Base-by-base conservation (phyloP, 225 moss, liverwort and hornwort genomes). In the Antitrichia curtipendula region DNA sequence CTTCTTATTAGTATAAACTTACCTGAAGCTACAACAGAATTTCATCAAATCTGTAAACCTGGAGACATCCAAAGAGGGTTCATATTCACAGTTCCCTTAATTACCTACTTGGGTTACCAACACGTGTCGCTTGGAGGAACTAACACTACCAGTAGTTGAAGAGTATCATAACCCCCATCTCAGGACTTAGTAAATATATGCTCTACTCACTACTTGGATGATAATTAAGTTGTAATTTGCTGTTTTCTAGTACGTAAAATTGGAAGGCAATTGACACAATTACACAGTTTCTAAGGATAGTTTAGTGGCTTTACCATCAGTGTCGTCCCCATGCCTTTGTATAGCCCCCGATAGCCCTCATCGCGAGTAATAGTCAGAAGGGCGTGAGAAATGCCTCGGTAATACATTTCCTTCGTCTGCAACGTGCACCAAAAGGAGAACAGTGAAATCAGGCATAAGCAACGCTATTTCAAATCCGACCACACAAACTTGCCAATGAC, bases 351-450 rank as follows among this genome's bases (percentile, higher is more conserved):
- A 54, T 92, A 85, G 83, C 97, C 97, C 91, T 98, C 98, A 81
- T 98, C 98, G 7, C 91, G 90, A 74, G 87, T 93, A 54, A 98
- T 97, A 40, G 93, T 95, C 86, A 93, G 13, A 27, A 98, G 93
- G 84, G 98, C 96, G 86, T 98, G 98, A 52, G 92, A 91, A 76
- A 98, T 98, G 83, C 98, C 98, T 84, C 91, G 95, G 91, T 98
- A 98, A 88, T 98, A 98, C 95, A 95, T 97, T 34, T 95, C 93
- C 59, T 97, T 98, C 70, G 98, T 98, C 98, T 98, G 88, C 88
- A 88, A 66, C 86, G 83, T 53, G 41, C 74, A 87, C 31, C 58
- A 79, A 83, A 88, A 86, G 47, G 29, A 80, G 52, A 69, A 89
- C 49, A 80, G 50, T 65, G 60, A 82, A 82, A 75, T 79, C 62